A percentile compares a stretch with the other conserved stretches of the same genome.
phyloP scores from a whole-genome alignment of 352 stramenopile genomes.

The Phytophthora capsici region DNA sequence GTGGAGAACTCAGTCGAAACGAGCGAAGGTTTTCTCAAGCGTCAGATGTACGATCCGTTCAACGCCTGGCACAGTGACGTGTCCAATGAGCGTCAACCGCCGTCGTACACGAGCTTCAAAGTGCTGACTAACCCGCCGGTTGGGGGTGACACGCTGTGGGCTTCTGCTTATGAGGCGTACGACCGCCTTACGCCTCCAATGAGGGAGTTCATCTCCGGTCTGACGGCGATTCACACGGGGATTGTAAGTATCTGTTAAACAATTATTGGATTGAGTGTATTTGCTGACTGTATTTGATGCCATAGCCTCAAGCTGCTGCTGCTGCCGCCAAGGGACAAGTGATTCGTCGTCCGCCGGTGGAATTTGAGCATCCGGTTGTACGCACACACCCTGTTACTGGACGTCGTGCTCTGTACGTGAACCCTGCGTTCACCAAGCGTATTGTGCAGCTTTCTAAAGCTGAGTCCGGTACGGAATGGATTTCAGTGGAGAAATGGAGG shows the following conservation, averaged over 20 bases:
- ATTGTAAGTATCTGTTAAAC: conserved; percentile 18
- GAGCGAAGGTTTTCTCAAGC: conserved; percentile 19
- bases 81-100: conserved; percentile 42
- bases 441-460: conserved; percentile 44
- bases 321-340: conserved; percentile 22
- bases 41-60: conserved; percentile 32
- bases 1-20: conserved; percentile 21
- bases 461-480: conserved; percentile 37
- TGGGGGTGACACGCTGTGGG: conserved; percentile 52
- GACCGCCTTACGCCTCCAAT: conserved; percentile 47
- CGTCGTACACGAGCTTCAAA: conserved; percentile 30
- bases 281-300: neutral
- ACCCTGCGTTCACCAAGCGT: conserved; percentile 45
- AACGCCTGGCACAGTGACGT: conserved; percentile 51
- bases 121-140: conserved; percentile 38
- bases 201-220: conserved; percentile 38
- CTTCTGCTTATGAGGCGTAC: conserved; percentile 53
- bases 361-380: conserved; percentile 48
- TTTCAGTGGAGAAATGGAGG: too few relatives aligned
- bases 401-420: conserved; percentile 41
- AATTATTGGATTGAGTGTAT: neutral
- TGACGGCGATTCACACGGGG: conserved; percentile 55
- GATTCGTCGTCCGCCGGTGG: conserved; percentile 38
- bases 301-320: conserved; percentile 19
- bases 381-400: conserved; percentile 42